A percentile compares a stretch with the other conserved stretches of the same genome.
phyloP scores from a whole-genome alignment of 192 early-diverging fungal genomes.

The Rhizophagus clarus region DNA sequence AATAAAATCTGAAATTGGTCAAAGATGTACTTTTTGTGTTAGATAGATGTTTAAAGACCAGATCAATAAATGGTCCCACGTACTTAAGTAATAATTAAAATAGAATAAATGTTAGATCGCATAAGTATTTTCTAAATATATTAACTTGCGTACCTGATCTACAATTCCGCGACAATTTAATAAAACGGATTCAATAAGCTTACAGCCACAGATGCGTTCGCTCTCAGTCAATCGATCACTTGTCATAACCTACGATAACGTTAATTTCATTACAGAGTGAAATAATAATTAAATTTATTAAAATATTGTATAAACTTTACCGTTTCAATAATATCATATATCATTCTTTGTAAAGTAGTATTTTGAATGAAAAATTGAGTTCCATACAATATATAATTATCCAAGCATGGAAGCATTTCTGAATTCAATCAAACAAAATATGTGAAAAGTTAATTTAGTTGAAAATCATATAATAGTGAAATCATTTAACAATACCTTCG shows the following conservation, averaged over 20 bases:
- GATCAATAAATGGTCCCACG: conserved; percentile 69
- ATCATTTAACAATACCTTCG: conserved; percentile 44
- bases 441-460: not conserved
- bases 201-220: conserved; percentile 82
- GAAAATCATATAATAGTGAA: not conserved
- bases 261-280: conserved; percentile 7
- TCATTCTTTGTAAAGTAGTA: conserved; percentile 67
- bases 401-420: conserved; percentile 88
- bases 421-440: not conserved
- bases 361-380: conserved; percentile 72
- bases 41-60: conserved; percentile 67
- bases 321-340: conserved; percentile 86
- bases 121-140: not conserved
- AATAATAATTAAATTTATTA: no score
- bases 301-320: conserved; percentile 31
- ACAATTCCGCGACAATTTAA: conserved; percentile 81
- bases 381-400: conserved; percentile 91
- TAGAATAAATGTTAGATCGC: not conserved
- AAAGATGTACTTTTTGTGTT: conserved; percentile 65
- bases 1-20: conserved; percentile 69
- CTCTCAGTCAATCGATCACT: conserved; percentile 72
- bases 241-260: conserved; percentile 57
- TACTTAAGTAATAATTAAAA: conserved; percentile 39
- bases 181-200: conserved; percentile 84
- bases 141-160: conserved; percentile 55